These are phyloP conservation scores for Fistulifera solaris DNA, from an alignment of 108 stramenopile genomes.

Conservation along the genomic window DNA sequence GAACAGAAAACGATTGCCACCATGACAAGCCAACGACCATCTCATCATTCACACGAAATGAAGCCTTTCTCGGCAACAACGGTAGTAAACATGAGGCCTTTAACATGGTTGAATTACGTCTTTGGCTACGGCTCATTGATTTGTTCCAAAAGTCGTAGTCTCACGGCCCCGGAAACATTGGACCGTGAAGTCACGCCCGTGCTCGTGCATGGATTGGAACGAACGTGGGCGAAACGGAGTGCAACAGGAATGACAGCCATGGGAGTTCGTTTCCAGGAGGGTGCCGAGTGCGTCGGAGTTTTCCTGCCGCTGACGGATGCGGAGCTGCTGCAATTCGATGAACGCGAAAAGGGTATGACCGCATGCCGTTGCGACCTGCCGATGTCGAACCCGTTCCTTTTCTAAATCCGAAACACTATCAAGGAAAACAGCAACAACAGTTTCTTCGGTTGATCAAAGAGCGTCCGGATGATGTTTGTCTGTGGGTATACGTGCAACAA, in stretches of 20 bases:
- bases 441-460: not conserved
- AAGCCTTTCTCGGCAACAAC: too few species aligned
- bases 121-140: constrained; percentile 72
- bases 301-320: constrained; percentile 37
- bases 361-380: constrained; percentile 30
- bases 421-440: not conserved
- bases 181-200: constrained; percentile 33
- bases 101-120: constrained; percentile 10
- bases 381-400: constrained; percentile 21
- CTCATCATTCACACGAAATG: too few species aligned
- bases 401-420: constrained; percentile 4
- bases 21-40: too few species aligned
- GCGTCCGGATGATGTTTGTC: constrained; percentile 1
- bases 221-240: constrained; percentile 45
- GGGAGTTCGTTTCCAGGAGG: constrained; percentile 38
- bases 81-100: too few species aligned
- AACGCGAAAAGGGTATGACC: constrained; percentile 54
- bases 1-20: too few species aligned
- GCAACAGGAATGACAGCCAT: constrained; percentile 36
- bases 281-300: constrained; percentile 47
- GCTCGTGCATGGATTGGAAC: constrained; percentile 29
- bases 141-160: constrained; percentile 41
- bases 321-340: constrained; percentile 43
- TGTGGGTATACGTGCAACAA: constrained; percentile 63
- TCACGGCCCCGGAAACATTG: constrained; percentile 44